phyloP scores from a whole-genome alignment of 202 grass and related monocot genomes.

The Cymbopogon flexuosus region DNA sequence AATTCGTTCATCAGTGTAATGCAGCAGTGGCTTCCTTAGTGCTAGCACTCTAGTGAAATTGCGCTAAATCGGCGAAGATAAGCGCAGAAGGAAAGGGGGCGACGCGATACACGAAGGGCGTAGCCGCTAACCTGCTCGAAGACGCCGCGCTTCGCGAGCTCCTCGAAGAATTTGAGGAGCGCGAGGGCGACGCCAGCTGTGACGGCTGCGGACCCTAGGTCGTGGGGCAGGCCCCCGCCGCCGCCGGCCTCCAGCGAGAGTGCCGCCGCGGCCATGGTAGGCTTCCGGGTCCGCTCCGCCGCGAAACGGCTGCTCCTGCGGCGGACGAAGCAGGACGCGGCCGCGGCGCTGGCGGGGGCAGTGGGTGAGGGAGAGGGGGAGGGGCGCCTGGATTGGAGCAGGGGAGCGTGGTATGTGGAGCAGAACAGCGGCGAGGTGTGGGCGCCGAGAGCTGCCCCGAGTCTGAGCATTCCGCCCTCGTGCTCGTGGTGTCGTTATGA shows the following conservation, averaged over 20 bases:
- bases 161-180: constrained; percentile 66
- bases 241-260: constrained; percentile 31
- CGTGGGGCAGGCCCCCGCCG: constrained; percentile 33
- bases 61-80: neutral
- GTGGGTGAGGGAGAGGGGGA: neutral
- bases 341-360: neutral
- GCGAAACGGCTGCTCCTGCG: neutral
- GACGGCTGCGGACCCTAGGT: constrained; percentile 46
- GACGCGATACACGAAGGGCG: neutral
- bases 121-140: constrained; percentile 47
- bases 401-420: neutral
- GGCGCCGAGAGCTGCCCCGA: constrained; percentile 5
- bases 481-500: neutral
- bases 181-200: constrained; percentile 51
- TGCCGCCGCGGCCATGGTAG: constrained; percentile 28
- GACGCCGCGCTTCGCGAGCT: constrained; percentile 62
- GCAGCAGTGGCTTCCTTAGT: neutral
- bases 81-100: neutral
- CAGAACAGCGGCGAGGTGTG: constrained; percentile 13
- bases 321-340: neutral
- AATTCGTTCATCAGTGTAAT: neutral
- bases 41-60: neutral
- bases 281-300: neutral
- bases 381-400: constrained; percentile 5
- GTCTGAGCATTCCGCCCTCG: constrained; percentile 26